phyloP scores from a whole-genome alignment of 2,329 filamentous ascomycete species.

The Sporothrix inflata region DNA sequence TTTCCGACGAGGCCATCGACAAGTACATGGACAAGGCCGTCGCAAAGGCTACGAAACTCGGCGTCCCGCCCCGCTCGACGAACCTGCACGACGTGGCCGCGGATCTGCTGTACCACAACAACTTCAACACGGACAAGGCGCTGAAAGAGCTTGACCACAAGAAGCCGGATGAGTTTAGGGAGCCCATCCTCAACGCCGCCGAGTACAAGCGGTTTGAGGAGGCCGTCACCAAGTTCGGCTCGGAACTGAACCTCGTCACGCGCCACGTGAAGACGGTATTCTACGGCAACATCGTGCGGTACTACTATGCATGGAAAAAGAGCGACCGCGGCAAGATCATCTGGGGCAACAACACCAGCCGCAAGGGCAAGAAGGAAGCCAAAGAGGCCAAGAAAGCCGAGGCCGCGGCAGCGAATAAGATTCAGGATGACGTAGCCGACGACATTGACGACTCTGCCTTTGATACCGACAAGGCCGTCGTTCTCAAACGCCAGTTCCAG shows the following conservation, averaged over 20 bases:
- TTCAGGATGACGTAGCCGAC: slow-evolving; percentile 91
- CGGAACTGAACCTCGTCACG: slow-evolving; percentile 81
- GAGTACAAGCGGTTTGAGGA: slow-evolving; percentile 93
- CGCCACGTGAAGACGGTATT: slow-evolving; percentile 83
- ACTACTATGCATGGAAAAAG: slow-evolving; percentile 99
- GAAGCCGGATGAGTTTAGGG: slow-evolving; percentile 75
- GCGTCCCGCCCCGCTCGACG: slow-evolving; percentile 75
- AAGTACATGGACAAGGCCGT: slow-evolving; percentile 75
- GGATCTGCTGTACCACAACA: slow-evolving; percentile 69
- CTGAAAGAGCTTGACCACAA: slow-evolving; percentile 69
- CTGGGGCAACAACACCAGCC: slow-evolving; percentile 85
- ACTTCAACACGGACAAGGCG: slow-evolving; percentile 72
- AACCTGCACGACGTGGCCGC: slow-evolving; percentile 87
- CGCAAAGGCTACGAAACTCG: slow-evolving; percentile 65
- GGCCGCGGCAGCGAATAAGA: slow-evolving; percentile 66
- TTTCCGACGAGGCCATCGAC: slow-evolving; percentile 64
- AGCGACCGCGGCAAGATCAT: slow-evolving; percentile 81
- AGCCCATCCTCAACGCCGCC: slow-evolving; percentile 75
- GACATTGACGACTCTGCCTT: slow-evolving; percentile 95
- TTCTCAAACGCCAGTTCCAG: slow-evolving; percentile 80
- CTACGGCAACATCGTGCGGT: slow-evolving; percentile 81
- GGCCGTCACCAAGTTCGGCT: slow-evolving; percentile 85
- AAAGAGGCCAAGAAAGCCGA: slow-evolving; percentile 76
- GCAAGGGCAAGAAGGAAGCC: slow-evolving; percentile 87
- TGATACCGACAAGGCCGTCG: slow-evolving; percentile 79